Evolutionary conservation across 495 filamentous ascomycete genomes (phyloP).

Genomic region (Penicillium verhagenii): DNA sequence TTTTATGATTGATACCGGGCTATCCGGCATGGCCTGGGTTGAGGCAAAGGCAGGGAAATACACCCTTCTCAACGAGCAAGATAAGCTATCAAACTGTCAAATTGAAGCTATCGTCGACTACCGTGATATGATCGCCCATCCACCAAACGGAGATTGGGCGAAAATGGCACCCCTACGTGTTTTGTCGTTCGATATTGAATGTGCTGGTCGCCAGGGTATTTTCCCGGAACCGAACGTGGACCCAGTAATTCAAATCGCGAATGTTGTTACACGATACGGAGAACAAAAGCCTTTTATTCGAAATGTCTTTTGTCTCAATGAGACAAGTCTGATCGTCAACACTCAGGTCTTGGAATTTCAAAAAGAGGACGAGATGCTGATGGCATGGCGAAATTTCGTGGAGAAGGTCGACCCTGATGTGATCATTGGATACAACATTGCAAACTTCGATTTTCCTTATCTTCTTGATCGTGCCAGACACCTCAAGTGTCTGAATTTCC

Average conservation of each 20-base stretch:
- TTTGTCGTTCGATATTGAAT: slow-evolving; percentile 98
- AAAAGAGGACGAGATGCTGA: slow-evolving; percentile 80
- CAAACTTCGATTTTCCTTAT: slow-evolving; percentile 99
- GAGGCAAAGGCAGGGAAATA: slow-evolving; percentile 77
- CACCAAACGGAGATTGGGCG: slow-evolving; percentile 91
- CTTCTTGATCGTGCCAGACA: slow-evolving; percentile 85
- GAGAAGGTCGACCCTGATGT: slow-evolving; percentile 93
- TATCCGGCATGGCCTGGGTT: slow-evolving; percentile 97
- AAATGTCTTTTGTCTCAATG: slow-evolving; percentile 94
- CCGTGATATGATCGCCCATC: slow-evolving; percentile 78
- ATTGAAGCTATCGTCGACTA: slow-evolving; percentile 88
- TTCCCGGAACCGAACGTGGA: slow-evolving; percentile 91
- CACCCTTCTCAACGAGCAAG: slow-evolving; percentile 53
- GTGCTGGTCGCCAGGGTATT: slow-evolving; percentile 93
- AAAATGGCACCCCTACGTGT: slow-evolving; percentile 96
- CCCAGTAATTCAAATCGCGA: slow-evolving; percentile 97
- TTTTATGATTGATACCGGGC: slow-evolving; percentile 96
- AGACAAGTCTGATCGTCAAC: slow-evolving; percentile 88
- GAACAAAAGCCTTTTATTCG: slow-evolving; percentile 93
- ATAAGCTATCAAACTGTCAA: slow-evolving; percentile 86
- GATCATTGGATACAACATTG: slow-evolving; percentile 98
- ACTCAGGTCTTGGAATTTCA: slow-evolving; percentile 86
- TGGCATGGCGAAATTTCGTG: slow-evolving; percentile 85
- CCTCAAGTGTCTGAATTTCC: slow-evolving; percentile 71
- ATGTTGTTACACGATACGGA: slow-evolving; percentile 94